Percentiles rank a stretch among this genome's conserved stretches.
phyloP scores from a whole-genome alignment of 2,329 filamentous ascomycete species.

The Paramyrothecium roridum region DNA sequence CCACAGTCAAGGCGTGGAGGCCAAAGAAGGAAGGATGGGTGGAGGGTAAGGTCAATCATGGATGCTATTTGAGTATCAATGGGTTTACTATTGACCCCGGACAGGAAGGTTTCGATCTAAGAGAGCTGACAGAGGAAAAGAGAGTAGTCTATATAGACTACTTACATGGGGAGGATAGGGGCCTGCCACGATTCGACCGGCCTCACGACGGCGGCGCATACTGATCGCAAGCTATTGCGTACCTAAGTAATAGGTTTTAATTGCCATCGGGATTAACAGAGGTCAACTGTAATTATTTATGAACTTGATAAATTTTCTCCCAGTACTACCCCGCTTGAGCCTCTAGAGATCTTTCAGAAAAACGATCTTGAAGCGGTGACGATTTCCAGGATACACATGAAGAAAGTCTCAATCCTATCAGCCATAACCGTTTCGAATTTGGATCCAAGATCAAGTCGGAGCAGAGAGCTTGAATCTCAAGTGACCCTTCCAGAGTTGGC shows the following conservation, averaged over 20 bases:
- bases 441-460: background rate
- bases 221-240: no score
- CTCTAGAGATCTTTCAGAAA: conserved; percentile 29
- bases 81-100: conserved; percentile 30
- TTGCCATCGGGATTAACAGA: no score
- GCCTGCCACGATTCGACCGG: conserved; percentile 3
- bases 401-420: conserved; percentile 16
- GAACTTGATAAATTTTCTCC: conserved; percentile 22
- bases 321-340: conserved; percentile 19
- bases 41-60: conserved; percentile 3
- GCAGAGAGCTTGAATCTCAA: conserved; percentile 23
- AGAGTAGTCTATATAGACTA: conserved; percentile 22
- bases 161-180: conserved; percentile 6
- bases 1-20: conserved; percentile 22
- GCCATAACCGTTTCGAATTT: conserved; percentile 11
- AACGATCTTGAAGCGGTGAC: conserved; percentile 28
- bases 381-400: conserved; percentile 18
- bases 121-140: conserved; percentile 30
- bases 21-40: conserved; percentile 17
- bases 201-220: conserved; percentile 15
- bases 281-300: conserved; percentile 13
- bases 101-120: conserved; percentile 33
- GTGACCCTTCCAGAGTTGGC: conserved; percentile 14
- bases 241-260: no score
- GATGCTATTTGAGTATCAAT: conserved; percentile 34